A percentile compares a stretch with the other conserved stretches of the same genome.
phyloP scores from a whole-genome alignment of 495 filamentous ascomycete genomes.

The Filosporella fistucella region DNA sequence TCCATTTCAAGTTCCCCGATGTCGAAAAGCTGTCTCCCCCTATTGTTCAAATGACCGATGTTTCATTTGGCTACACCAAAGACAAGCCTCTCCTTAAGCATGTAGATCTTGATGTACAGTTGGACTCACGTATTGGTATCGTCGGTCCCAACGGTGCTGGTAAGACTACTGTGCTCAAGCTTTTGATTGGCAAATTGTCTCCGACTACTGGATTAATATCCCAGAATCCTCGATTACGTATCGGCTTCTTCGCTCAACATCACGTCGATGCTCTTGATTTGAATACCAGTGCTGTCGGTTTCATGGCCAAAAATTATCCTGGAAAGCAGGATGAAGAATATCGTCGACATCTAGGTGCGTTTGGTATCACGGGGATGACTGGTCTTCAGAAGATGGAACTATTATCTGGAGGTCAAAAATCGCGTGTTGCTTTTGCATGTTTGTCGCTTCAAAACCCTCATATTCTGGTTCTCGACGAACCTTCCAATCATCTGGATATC shows the following conservation, averaged over 20 bases:
- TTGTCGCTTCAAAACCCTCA: constrained; percentile 90
- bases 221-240: constrained; percentile 76
- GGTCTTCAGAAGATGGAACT: constrained; percentile 94
- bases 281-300: constrained; percentile 80
- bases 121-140: constrained; percentile 97
- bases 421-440: constrained; percentile 94
- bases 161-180: constrained; percentile 94
- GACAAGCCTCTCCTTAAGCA: constrained; percentile 78
- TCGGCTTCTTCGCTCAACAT: constrained; percentile 98
- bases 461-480: constrained; percentile 96
- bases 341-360: constrained; percentile 89
- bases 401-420: constrained; percentile 96
- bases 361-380: constrained; percentile 97
- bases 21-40: constrained; percentile 97
- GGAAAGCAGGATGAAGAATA: constrained; percentile 96
- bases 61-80: constrained; percentile 83
- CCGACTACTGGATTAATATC: constrained; percentile 80
- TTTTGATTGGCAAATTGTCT: constrained; percentile 81
- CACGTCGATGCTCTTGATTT: constrained; percentile 96
- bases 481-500: constrained; percentile 97
- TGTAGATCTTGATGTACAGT: constrained; percentile 93
- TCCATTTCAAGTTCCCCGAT: constrained; percentile 97
- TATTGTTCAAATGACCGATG: constrained; percentile 94
- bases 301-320: constrained; percentile 90
- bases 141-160: constrained; percentile 98